Evolutionary conservation across 164 flowering plant species (phyloP).

Genomic region (Saururus chinensis): DNA sequence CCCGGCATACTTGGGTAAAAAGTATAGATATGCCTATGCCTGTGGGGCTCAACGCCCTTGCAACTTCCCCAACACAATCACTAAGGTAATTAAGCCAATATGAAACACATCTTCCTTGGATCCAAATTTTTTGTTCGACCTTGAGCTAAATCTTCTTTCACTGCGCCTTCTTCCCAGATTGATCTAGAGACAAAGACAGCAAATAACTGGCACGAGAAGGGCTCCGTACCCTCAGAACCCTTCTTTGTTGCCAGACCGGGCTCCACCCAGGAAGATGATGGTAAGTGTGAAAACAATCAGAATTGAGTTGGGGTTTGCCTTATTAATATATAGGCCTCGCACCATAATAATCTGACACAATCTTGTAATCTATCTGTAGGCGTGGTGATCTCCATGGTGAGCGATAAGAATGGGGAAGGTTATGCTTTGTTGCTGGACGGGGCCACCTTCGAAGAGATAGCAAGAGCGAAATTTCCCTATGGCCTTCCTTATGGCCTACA

Average conservation of each 20-base stretch:
- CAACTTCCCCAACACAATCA: conserved; percentile 91
- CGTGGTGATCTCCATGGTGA: conserved; percentile 78
- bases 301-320: background rate
- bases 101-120: background rate
- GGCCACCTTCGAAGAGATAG: conserved; percentile 71
- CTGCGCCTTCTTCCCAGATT: conserved; percentile 26
- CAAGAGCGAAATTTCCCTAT: conserved; percentile 80
- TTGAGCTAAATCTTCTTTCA: background rate
- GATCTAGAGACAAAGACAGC: conserved; percentile 68
- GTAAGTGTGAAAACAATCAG: conserved; percentile 21
- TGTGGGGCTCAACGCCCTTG: conserved; percentile 94
- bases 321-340: no score
- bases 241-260: conserved; percentile 88
- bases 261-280: conserved; percentile 82
- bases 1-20: conserved; percentile 58
- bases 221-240: conserved; percentile 85
- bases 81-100: conserved; percentile 42
- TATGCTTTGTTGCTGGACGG: conserved; percentile 83
- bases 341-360: background rate
- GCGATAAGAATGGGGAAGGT: conserved; percentile 70
- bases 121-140: background rate
- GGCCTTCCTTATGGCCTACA: conserved; percentile 95
- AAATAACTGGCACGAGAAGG: conserved; percentile 77
- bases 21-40: conserved; percentile 86
- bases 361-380: conserved; percentile 29